Base-by-base conservation (phyloP, 2,329 filamentous ascomycete species). In the Aspergillus costaricaensis region DNA sequence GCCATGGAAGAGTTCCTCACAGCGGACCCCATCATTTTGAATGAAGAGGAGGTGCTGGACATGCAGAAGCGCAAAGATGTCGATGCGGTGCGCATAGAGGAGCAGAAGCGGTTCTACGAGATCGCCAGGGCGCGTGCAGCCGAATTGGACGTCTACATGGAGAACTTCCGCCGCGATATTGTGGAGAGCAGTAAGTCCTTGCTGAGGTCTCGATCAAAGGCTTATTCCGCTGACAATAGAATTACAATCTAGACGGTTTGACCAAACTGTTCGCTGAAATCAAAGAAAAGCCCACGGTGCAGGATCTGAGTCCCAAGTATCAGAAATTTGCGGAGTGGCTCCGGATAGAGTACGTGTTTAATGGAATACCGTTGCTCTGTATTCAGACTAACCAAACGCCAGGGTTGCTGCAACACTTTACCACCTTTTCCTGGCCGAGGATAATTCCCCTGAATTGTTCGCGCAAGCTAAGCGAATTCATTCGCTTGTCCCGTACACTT, bases 241-340 rank as follows among this genome's bases (percentile, higher is more conserved):
- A 48, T 51, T 15, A 43, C 10, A 36, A 21, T 44, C 8, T 44
- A 76, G 92, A 97, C 74, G 95, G 95, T 8, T 84, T 99, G 43
- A 96, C 94, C 0, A 94, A 91, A 74, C 84, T 99, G 0, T 98
- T 99, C 77, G 85, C 90, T 60, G 95, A 98, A 74, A 96, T 99
- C 76, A 91, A 90, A 70, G 88, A 92, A 58, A 98, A 98, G 80
- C 84, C 91, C 61, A 92, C 86, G 4, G 94, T 99, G 56, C 85
- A 87, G 65, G 92, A 97, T 67, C 84, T 99, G 56, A 96, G 91
- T 71, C 89, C 96, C 10, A 93, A 98, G 74, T 98, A 98, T 76
- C 91, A 95, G 72, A 99, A 98, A 75, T 98, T 99, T 73, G 94
- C 94, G 17, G 95, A 99, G 76, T 99, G 95, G 95, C 81, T 98